These are phyloP conservation scores for Tephrocybe sp. DNA, from an alignment of 768 basidiomycete genomes.

Conservation along the genomic window DNA sequence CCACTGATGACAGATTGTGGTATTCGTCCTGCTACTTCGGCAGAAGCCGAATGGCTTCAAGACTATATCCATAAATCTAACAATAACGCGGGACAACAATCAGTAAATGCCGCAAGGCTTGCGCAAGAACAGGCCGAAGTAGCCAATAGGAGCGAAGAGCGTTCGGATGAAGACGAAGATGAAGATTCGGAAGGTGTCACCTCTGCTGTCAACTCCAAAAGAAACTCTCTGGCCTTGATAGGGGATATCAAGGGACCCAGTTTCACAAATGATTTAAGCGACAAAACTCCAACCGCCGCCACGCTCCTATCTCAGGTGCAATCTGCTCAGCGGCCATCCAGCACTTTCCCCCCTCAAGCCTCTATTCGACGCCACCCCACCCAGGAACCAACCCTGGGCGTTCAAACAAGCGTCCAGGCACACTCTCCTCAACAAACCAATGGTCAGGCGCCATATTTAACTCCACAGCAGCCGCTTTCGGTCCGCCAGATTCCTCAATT, in stretches of 20 bases:
- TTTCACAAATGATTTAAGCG: conserved; percentile 65
- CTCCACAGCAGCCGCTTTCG: conserved; percentile 52
- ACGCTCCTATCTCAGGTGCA: conserved; percentile 77
- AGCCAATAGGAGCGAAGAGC: conserved; percentile 58
- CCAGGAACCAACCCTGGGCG: conserved; percentile 51
- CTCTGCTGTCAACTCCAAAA: conserved; percentile 63
- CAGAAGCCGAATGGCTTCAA: conserved; percentile 89
- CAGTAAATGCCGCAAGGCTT: conserved; percentile 69
- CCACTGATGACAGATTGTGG: conserved; percentile 70
- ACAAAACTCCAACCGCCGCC: conserved; percentile 85
- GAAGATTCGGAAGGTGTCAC: conserved; percentile 76
- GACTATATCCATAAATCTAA: conserved; percentile 91
- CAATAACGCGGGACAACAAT: conserved; percentile 75
- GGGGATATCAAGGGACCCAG: conserved; percentile 59
- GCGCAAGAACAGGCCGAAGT: conserved; percentile 70
- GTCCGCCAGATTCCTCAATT: conserved; percentile 79
- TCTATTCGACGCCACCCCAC: conserved; percentile 75
- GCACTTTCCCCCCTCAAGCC: conserved; percentile 65
- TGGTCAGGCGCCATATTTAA: conserved; percentile 44
- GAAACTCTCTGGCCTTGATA: conserved; percentile 67
- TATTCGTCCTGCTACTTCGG: conserved; percentile 86
- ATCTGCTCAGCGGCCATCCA: conserved; percentile 55
- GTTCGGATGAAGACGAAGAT: conserved; percentile 83
- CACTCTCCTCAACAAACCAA: conserved; percentile 49
- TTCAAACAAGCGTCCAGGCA: conserved; percentile 54